A percentile compares a stretch with the other conserved stretches of the same genome.
Conservation (phyloP, 2,329 filamentous ascomycete species). For the Chalaropsis ovoidea region DNA sequence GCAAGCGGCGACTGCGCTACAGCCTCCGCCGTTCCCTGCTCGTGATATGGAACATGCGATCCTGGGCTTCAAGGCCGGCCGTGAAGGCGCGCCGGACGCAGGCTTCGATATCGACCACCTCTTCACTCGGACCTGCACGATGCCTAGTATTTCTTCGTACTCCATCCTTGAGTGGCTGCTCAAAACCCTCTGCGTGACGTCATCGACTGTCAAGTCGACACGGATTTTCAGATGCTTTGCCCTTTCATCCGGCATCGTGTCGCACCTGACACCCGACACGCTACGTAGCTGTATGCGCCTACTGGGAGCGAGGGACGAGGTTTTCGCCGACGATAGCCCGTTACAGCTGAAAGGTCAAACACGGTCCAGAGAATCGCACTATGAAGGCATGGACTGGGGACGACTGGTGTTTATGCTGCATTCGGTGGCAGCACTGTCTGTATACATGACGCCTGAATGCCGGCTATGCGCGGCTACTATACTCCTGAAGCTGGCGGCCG, state of each 20-base stretch:
- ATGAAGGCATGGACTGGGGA: slow-evolving; percentile 10
- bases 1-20: neutral
- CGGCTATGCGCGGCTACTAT: slow-evolving; percentile 3
- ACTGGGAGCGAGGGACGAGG: slow-evolving; percentile 20
- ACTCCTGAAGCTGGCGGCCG: slow-evolving; percentile 18
- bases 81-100: slow-evolving; percentile 31
- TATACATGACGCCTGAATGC: slow-evolving; percentile 3
- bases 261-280: slow-evolving; percentile 6
- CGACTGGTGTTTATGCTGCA: slow-evolving; percentile 14
- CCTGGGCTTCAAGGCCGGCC: slow-evolving; percentile 33
- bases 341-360: slow-evolving; percentile 10
- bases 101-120: slow-evolving; percentile 3
- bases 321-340: slow-evolving; percentile 9
- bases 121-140: neutral
- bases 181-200: slow-evolving; percentile 40
- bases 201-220: slow-evolving; percentile 10
- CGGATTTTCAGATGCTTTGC: slow-evolving; percentile 16
- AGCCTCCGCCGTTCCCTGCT: neutral
- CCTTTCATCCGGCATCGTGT: neutral
- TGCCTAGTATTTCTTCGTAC: slow-evolving; percentile 42
- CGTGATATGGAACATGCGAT: neutral
- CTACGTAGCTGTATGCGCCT: slow-evolving; percentile 20
- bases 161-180: slow-evolving; percentile 58
- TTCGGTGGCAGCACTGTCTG: slow-evolving; percentile 2
- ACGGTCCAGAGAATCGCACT: neutral